Evolutionary conservation across 108 stramenopile genomes (phyloP).

Genomic region (Fistulifera pelliculosa): DNA sequence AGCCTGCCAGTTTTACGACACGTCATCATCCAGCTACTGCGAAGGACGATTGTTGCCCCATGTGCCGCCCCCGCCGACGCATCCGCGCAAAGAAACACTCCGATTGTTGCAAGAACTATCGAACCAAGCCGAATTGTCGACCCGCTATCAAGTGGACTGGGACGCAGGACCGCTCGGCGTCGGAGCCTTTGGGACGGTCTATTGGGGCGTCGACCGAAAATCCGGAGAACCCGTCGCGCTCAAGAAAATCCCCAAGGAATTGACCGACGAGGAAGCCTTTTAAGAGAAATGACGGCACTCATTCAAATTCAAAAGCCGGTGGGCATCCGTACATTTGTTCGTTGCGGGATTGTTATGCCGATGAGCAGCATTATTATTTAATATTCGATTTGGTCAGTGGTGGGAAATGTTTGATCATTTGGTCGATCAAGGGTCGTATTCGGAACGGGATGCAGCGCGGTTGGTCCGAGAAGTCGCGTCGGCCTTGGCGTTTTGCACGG

Average conservation of each 20-base stretch:
- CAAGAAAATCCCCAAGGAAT: conserved; percentile 73
- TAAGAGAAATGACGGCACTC: conserved; percentile 72
- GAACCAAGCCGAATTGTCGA: not conserved
- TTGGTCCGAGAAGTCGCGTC: conserved; percentile 58
- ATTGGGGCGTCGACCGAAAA: conserved; percentile 37
- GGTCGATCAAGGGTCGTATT: conserved; percentile 62
- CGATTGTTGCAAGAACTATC: not conserved
- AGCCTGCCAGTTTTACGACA: too few species aligned
- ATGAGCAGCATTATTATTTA: conserved; percentile 56
- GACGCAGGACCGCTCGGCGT: conserved; percentile 23
- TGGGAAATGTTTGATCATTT: conserved; percentile 83
- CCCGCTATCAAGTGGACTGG: conserved; percentile 9
- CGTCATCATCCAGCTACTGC: too few species aligned
- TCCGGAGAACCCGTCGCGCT: conserved; percentile 51
- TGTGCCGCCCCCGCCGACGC: too few species aligned
- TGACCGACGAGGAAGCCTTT: conserved; percentile 57
- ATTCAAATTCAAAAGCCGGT: conserved; percentile 57
- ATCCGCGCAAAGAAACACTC: too few species aligned
- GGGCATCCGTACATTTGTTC: conserved; percentile 79
- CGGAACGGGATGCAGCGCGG: conserved; percentile 62
- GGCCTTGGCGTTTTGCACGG: conserved; percentile 68
- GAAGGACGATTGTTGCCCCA: too few species aligned
- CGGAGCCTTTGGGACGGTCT: conserved; percentile 71
- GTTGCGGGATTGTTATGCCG: conserved; percentile 57
- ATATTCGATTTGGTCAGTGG: conserved; percentile 63